Conservation (phyloP, 2,329 filamentous ascomycete genomes). For the Delphinella strobiligena region DNA sequence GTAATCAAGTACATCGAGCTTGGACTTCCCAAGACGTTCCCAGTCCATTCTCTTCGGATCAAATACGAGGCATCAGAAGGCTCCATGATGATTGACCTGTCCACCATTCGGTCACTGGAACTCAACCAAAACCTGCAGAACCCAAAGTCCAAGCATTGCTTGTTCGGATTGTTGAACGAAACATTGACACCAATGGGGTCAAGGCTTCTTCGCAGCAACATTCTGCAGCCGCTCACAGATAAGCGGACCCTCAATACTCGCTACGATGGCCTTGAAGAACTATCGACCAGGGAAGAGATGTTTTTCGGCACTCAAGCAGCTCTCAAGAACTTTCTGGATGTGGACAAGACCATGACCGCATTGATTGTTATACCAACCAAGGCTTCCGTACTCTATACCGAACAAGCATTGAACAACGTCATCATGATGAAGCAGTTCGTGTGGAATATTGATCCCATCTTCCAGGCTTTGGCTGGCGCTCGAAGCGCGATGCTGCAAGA, state of each 20-base stretch:
- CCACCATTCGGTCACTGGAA: conserved; percentile 77
- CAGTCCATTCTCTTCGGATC: conserved; percentile 70
- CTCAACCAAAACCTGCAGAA: conserved; percentile 78
- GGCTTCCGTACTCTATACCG: conserved; percentile 53
- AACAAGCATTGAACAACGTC: conserved; percentile 75
- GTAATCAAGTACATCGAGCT: conserved; percentile 70
- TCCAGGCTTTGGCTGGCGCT: conserved; percentile 54
- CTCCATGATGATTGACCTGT: conserved; percentile 90
- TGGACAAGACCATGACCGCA: conserved; percentile 70
- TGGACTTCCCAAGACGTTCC: conserved; percentile 55
- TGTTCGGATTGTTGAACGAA: conserved; percentile 77
- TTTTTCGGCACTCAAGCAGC: conserved; percentile 68
- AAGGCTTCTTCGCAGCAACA: conserved; percentile 69
- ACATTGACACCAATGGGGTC: conserved; percentile 82
- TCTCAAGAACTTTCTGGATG: conserved; percentile 63
- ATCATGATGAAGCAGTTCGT: conserved; percentile 79
- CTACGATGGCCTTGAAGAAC: conserved; percentile 73
- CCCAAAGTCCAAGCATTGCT: conserved; percentile 63
- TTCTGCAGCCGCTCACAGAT: conserved; percentile 78
- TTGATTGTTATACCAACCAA: conserved; percentile 65
- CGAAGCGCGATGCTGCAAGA: conserved; percentile 52
- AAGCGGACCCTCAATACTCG: conserved; percentile 54
- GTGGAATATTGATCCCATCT: conserved; percentile 52
- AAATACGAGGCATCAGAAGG: conserved; percentile 80
- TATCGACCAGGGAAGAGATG: conserved; percentile 72